Base-by-base conservation (phyloP, 2,329 filamentous ascomycete species). In the Pseudogymnoascus sp. region DNA sequence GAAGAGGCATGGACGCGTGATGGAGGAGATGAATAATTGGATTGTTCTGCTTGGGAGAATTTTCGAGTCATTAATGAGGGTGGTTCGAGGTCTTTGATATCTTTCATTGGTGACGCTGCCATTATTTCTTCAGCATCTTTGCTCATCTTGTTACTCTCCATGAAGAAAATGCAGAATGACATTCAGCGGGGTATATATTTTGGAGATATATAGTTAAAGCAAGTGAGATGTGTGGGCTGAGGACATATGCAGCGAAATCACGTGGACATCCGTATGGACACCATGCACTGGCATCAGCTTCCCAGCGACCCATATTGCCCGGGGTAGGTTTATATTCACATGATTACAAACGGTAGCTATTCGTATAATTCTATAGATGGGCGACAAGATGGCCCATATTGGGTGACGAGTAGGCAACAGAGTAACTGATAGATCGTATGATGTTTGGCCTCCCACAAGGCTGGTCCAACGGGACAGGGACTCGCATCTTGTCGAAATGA, bases 1-100 rank as follows among this genome's bases (percentile, higher is more conserved):
- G 63, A 61, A 51, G 71, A 72, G 44, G 44, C 3, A 31, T 4
- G 7, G 12, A 12, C n/a, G 5, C 13, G 44, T 9, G n/a, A 3
- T 2, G 44, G 9, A 4, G 44, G 27, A 51, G 12, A 31, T 31
- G 27, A 6, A 31, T 51, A 51, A 9, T 17, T 31, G 7, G 44
- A 15, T 9, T 51, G 2, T 31, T n/a, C n/a, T 17, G 44, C 44
- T 5, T 31, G 13, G 8, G 12, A 5, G n/a, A 33, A 31, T 31
- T 51, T 31, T 13, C 27, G 44, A 9, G n/a, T 51, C 44, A 17
- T 51, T 12, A 51, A 51, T 3, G 44, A 31, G n/a, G 27, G 44
- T 31, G 44, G 44, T 17, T 27, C 44, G n/a, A 51, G 7, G n/a
- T 51, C 44, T 31, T 51, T 51, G 4, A 17, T 51, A 31, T 1